Evolutionary conservation across 2,329 filamentous ascomycete species (phyloP).

Genomic region (Ilyonectria destructans): DNA sequence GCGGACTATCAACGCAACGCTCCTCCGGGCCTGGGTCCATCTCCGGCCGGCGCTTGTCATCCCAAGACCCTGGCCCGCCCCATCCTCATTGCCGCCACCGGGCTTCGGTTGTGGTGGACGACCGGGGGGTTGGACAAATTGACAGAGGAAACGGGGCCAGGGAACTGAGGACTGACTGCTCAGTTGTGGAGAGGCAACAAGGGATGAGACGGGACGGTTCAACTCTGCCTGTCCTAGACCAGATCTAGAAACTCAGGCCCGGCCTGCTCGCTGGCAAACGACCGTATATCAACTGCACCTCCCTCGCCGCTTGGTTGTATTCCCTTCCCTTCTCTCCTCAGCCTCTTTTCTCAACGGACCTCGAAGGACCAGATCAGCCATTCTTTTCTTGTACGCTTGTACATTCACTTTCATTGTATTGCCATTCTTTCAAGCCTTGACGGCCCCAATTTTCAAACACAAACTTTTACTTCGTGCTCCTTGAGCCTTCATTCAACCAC

Average conservation of each 20-base stretch:
- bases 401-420: conserved; percentile 50
- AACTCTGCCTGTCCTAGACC: conserved; percentile 31
- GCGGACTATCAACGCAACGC: conserved; percentile 28
- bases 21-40: conserved; percentile 14
- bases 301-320: conserved; percentile 16
- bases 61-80: conserved; percentile 16
- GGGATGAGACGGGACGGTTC: not conserved
- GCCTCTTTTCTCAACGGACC: conserved; percentile 50
- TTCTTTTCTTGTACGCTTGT: conserved; percentile 51
- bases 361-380: conserved; percentile 52
- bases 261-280: not conserved
- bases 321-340: conserved; percentile 23
- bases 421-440: conserved; percentile 52
- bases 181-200: conserved; percentile 8
- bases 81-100: conserved; percentile 28
- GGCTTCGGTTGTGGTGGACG: conserved; percentile 7
- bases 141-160: not conserved
- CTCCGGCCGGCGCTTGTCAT: conserved; percentile 40
- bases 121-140: conserved; percentile 35
- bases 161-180: not conserved
- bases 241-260: conserved; percentile 39
- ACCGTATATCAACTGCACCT: conserved; percentile 47
- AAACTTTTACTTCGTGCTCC: conserved; percentile 30
- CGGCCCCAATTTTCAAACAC: conserved; percentile 44
- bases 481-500: conserved; percentile 36